Conservation (phyloP, 352 stramenopile genomes). For the Globisporangium okanoganense region DNA sequence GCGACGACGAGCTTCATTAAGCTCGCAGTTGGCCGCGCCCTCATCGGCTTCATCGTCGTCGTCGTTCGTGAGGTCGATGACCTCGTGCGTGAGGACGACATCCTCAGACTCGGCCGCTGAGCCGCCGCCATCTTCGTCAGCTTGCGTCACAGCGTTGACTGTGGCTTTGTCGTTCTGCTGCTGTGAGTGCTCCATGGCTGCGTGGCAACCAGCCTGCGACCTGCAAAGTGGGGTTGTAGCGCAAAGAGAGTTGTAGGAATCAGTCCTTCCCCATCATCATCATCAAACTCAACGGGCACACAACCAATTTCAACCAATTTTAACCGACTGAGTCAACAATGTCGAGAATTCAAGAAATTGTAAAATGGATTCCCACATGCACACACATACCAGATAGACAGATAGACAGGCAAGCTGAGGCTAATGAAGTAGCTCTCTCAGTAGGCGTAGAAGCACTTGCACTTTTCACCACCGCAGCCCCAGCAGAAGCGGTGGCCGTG, state of each 20-base stretch:
- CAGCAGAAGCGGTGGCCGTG: constrained; percentile 71
- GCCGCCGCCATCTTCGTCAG: background rate
- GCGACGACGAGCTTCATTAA: background rate
- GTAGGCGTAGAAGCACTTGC: constrained; percentile 10
- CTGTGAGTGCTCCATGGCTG: background rate
- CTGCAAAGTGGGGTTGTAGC: background rate
- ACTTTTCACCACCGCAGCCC: constrained; percentile 30
- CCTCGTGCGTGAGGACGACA: background rate
- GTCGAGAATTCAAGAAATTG: background rate
- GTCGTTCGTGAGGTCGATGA: background rate
- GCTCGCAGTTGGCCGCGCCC: no score
- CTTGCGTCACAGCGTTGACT: background rate
- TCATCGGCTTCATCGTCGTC: background rate
- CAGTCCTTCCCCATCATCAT: background rate
- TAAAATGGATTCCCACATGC: background rate
- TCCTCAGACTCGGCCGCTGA: background rate
- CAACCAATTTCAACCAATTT: background rate
- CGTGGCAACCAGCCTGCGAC: background rate
- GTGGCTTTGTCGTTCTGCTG: background rate
- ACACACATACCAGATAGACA: background rate
- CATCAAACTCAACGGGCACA: background rate
- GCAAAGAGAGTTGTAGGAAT: background rate
- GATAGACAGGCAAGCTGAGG: no score
- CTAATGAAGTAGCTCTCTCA: no score
- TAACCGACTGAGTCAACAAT: background rate